Evolutionary conservation across 768 basidiomycete genomes (phyloP).

Genomic region (Multifurca ochricompacta): DNA sequence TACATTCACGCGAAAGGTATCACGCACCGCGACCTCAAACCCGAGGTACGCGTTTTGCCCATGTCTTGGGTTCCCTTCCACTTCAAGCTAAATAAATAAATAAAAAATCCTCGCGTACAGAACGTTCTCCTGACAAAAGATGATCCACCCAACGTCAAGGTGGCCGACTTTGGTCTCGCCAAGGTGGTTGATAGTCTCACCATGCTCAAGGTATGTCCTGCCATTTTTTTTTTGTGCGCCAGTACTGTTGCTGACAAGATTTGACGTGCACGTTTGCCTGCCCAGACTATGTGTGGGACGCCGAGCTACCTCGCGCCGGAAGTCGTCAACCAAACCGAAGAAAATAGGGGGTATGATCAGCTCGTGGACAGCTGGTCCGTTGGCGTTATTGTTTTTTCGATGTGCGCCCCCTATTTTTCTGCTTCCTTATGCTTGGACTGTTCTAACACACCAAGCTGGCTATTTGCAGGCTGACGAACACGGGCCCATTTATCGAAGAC

Average conservation of each 20-base stretch:
- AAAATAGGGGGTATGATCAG: conserved; percentile 70
- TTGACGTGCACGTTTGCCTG: too few species aligned
- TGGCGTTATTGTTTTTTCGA: conserved; percentile 89
- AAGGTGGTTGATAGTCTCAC: conserved; percentile 81
- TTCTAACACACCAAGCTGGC: neutral
- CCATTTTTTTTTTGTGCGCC: neutral
- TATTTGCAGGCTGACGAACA: neutral
- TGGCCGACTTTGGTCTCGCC: conserved; percentile 94
- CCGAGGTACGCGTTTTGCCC: conserved; percentile 46
- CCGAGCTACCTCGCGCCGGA: conserved; percentile 92
- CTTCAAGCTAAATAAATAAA: neutral
- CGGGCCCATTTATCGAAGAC: conserved; percentile 9
- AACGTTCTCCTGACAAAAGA: conserved; percentile 78
- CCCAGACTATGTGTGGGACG: conserved; percentile 91
- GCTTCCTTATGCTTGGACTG: neutral
- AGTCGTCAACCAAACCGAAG: conserved; percentile 58
- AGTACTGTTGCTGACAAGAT: too few species aligned
- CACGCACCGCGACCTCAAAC: conserved; percentile 91
- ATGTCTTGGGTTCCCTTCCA: conserved; percentile 11
- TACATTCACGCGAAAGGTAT: conserved; percentile 72
- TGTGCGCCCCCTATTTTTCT: conserved; percentile 40
- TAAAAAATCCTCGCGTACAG: conserved; percentile 30
- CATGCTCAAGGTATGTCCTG: conserved; percentile 56
- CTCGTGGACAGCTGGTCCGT: conserved; percentile 95
- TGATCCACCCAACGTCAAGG: conserved; percentile 66